These are phyloP conservation scores for Diplodia scrobiculata DNA, from an alignment of 2,329 filamentous ascomycete genomes.

Conservation along the genomic window DNA sequence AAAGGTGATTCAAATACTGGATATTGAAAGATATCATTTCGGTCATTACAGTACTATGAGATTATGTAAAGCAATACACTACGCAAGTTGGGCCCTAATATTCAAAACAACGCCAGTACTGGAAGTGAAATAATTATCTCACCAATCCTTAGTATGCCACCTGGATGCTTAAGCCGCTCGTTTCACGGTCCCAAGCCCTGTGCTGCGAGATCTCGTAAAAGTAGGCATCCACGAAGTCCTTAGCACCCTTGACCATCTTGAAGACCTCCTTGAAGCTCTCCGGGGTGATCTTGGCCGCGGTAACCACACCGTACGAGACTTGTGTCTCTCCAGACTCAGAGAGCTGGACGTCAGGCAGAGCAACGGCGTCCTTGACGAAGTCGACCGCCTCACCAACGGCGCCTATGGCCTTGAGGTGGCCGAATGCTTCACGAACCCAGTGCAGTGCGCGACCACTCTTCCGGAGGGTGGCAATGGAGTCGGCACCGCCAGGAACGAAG, in stretches of 20 bases:
- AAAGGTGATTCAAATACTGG: background rate
- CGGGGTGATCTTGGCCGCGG: conserved; percentile 57
- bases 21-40: background rate
- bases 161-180: conserved; percentile 66
- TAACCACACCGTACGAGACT: conserved; percentile 78
- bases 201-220: conserved; percentile 70
- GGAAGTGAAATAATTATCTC: too few species aligned
- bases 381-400: conserved; percentile 72
- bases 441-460: conserved; percentile 73
- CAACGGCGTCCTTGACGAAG: conserved; percentile 57
- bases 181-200: conserved; percentile 71
- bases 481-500: conserved; percentile 72
- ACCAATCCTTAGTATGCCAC: conserved; percentile 65
- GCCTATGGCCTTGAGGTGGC: conserved; percentile 77
- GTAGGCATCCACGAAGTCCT: conserved; percentile 71
- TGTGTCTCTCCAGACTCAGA: conserved; percentile 56
- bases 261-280: conserved; percentile 64
- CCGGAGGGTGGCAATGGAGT: conserved; percentile 63
- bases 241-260: conserved; percentile 66
- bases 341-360: conserved; percentile 53
- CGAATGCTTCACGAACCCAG: conserved; percentile 79
- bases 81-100: background rate
- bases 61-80: background rate
- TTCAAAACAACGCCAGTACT: background rate
- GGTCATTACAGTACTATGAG: background rate